Conservation (phyloP, 495 filamentous ascomycete genomes). For the Trichodelitschia bisporula region DNA sequence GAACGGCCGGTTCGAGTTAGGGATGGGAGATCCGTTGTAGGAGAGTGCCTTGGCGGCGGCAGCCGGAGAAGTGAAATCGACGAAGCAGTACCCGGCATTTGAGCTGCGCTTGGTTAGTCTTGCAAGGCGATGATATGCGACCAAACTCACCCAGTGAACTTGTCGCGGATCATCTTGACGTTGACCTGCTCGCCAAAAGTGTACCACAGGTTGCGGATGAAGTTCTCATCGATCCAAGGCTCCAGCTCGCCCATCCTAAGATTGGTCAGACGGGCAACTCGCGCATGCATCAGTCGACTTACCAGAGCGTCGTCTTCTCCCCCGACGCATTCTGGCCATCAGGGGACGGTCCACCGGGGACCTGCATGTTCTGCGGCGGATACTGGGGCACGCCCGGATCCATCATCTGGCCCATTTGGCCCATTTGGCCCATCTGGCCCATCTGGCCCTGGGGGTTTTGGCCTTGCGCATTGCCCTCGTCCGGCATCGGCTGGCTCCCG, state of each 20-base stretch:
- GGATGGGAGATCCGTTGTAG: slow-evolving; percentile 75
- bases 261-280: too few relatives aligned
- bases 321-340: slow-evolving; percentile 31
- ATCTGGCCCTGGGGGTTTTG: slow-evolving; percentile 10
- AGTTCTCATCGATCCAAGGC: slow-evolving; percentile 98
- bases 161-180: slow-evolving; percentile 99
- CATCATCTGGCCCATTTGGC: slow-evolving; percentile 19
- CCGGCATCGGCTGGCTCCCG: too few relatives aligned
- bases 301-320: slow-evolving; percentile 68
- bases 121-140: slow-evolving; percentile 1
- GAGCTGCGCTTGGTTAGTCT: slow-evolving; percentile 26
- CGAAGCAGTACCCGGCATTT: slow-evolving; percentile 97
- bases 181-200: slow-evolving; percentile 83
- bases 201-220: slow-evolving; percentile 83
- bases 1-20: slow-evolving; percentile 85
- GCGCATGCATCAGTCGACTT: too few relatives aligned
- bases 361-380: slow-evolving; percentile 23
- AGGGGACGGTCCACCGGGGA: slow-evolving; percentile 25
- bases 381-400: slow-evolving; percentile 31
- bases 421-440: slow-evolving; percentile 10
- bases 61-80: slow-evolving; percentile 67
- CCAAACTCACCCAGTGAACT: slow-evolving; percentile 77
- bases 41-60: slow-evolving; percentile 76
- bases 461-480: too few relatives aligned
- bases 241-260: slow-evolving; percentile 96